These are phyloP conservation scores for Hyphopichia buzzinii DNA, from an alignment of 1,139 yeast genomes.

Conservation along the genomic window DNA sequence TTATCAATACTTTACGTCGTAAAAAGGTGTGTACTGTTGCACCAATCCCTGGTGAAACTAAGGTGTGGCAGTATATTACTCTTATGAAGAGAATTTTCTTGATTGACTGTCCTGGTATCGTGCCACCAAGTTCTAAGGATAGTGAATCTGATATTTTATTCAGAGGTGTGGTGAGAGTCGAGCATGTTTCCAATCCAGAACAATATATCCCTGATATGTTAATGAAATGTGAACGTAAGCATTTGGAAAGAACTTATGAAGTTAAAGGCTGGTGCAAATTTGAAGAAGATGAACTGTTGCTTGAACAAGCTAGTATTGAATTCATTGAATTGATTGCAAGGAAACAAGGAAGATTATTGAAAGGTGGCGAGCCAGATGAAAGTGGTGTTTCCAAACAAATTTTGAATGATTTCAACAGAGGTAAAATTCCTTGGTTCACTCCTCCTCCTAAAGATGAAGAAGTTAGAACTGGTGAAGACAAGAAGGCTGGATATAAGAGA, in stretches of 20 bases:
- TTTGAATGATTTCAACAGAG: constrained; percentile 92
- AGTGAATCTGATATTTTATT: constrained; percentile 90
- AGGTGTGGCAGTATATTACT: constrained; percentile 98
- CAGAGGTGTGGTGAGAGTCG: constrained; percentile 97
- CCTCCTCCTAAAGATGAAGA: constrained; percentile 80
- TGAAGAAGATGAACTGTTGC: constrained; percentile 38
- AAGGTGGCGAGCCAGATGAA: constrained; percentile 98
- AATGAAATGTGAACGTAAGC: constrained; percentile 82
- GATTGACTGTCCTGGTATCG: constrained; percentile 98
- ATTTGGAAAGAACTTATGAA: constrained; percentile 93
- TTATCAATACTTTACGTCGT: constrained; percentile 87
- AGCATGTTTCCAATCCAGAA: constrained; percentile 92
- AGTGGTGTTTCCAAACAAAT: constrained; percentile 88
- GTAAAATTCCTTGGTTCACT: constrained; percentile 97
- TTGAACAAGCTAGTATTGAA: constrained; percentile 63
- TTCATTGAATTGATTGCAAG: constrained; percentile 89
- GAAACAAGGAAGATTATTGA: constrained; percentile 85
- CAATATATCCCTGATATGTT: constrained; percentile 90
- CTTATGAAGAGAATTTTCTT: constrained; percentile 92
- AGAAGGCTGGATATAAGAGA: constrained; percentile 52
- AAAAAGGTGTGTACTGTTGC: constrained; percentile 97
- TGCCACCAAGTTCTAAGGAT: constrained; percentile 90
- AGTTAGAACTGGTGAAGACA: constrained; percentile 53
- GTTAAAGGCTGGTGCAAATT: constrained; percentile 79
- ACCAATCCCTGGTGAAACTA: constrained; percentile 98